Conservation (phyloP, 2,329 filamentous ascomycete genomes). For the Zymoseptoria tritici region DNA sequence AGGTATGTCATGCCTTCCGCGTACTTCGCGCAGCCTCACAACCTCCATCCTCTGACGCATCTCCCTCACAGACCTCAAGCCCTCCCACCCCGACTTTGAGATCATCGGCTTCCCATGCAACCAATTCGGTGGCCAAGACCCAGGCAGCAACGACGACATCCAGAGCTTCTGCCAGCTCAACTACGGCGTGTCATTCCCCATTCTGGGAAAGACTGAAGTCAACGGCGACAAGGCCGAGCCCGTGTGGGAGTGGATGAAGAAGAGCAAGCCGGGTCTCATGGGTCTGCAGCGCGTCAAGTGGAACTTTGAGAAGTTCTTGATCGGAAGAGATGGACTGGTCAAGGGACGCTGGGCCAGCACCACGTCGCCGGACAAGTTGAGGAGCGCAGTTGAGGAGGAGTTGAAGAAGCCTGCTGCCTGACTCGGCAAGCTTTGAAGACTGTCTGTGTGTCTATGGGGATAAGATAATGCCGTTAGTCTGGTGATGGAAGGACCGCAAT, state of each 20-base stretch:
- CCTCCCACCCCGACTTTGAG: slow-evolving; percentile 65
- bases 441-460: background rate
- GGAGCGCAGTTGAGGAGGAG: slow-evolving; percentile 48
- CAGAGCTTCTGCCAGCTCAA: slow-evolving; percentile 76
- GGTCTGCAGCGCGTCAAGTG: slow-evolving; percentile 92
- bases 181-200: slow-evolving; percentile 87
- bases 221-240: slow-evolving; percentile 79
- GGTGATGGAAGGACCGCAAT: background rate
- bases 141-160: slow-evolving; percentile 60
- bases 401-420: slow-evolving; percentile 14
- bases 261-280: slow-evolving; percentile 68
- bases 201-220: slow-evolving; percentile 87
- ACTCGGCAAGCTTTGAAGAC: background rate
- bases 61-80: slow-evolving; percentile 45
- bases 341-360: slow-evolving; percentile 80
- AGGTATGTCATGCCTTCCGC: slow-evolving; percentile 14
- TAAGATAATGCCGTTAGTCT: background rate
- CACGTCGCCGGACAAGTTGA: slow-evolving; percentile 75
- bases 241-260: slow-evolving; percentile 68
- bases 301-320: slow-evolving; percentile 99
- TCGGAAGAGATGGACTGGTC: slow-evolving; percentile 79
- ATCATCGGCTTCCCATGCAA: slow-evolving; percentile 98
- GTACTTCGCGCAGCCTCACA: too few species aligned
- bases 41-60: background rate
- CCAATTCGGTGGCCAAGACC: slow-evolving; percentile 90